phyloP scores from a whole-genome alignment of 169 alveolate species.

The Amoebophrya sp. region DNA sequence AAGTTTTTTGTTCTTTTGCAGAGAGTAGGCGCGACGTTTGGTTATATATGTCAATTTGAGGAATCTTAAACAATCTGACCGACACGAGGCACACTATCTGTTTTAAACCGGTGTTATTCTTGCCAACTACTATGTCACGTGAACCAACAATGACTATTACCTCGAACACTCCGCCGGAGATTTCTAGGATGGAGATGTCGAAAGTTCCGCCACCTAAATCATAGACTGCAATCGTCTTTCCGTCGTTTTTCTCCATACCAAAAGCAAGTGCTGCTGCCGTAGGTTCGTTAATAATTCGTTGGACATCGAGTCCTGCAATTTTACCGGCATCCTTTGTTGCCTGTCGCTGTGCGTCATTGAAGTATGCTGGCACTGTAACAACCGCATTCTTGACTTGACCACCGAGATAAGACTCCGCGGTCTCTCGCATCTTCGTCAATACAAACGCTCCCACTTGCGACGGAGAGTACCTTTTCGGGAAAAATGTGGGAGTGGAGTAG shows the following conservation, averaged over 20 bases:
- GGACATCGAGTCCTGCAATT: conserved; percentile 95
- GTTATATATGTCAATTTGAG: too few relatives aligned
- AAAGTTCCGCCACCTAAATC: conserved; percentile 96
- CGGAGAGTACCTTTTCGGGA: conserved; percentile 85
- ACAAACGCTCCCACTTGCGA: conserved; percentile 86
- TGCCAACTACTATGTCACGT: too few relatives aligned
- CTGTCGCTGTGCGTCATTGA: conserved; percentile 95
- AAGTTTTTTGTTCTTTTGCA: too few relatives aligned
- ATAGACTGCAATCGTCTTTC: conserved; percentile 79
- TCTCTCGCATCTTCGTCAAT: conserved; percentile 90
- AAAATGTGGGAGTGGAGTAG: too few relatives aligned
- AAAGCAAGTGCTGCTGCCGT: conserved; percentile 99
- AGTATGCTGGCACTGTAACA: conserved; percentile 96
- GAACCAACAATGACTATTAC: too few relatives aligned
- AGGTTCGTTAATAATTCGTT: conserved; percentile 97
- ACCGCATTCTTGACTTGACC: conserved; percentile 87
- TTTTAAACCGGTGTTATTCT: too few relatives aligned
- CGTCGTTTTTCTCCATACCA: conserved; percentile 94
- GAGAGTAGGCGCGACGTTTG: too few relatives aligned
- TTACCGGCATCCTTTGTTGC: conserved; percentile 99
- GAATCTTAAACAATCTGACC: too few relatives aligned
- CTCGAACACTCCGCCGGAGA: conserved; percentile 95
- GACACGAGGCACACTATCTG: too few relatives aligned
- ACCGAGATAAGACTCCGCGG: conserved; percentile 91
- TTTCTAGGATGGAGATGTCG: conserved; percentile 95